phyloP scores from a whole-genome alignment of 176 grass and related monocot genomes.

The Ampelocalamus luodianensis region DNA sequence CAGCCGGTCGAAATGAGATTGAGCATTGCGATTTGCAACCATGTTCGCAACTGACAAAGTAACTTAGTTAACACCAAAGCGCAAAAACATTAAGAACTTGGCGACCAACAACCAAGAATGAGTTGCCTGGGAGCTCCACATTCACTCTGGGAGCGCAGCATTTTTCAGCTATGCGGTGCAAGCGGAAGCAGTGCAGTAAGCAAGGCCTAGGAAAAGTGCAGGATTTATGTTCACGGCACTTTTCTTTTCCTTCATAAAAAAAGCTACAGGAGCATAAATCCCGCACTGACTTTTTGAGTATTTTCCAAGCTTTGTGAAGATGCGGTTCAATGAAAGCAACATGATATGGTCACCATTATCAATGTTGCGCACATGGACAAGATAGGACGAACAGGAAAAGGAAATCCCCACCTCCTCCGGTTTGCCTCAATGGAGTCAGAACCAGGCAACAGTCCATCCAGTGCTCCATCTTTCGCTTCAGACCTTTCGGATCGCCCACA shows the following conservation, averaged over 20 bases:
- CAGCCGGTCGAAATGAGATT: neutral
- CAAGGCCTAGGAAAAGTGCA: neutral
- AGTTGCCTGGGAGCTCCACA: neutral
- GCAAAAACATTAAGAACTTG: neutral
- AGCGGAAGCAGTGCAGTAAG: neutral
- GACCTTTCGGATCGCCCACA: conserved; percentile 62
- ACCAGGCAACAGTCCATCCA: conserved; percentile 72
- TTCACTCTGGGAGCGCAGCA: neutral
- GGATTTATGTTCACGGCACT: neutral
- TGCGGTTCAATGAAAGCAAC: neutral
- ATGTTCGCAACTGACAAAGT: neutral
- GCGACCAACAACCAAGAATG: neutral
- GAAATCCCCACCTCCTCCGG: conserved; percentile 59
- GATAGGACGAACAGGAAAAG: neutral
- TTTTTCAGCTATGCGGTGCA: neutral
- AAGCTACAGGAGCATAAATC: neutral
- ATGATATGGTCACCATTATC: neutral
- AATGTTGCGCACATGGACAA: neutral
- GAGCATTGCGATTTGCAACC: neutral
- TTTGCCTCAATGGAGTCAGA: conserved; percentile 65
- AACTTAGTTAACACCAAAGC: no score
- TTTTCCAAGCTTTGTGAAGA: neutral
- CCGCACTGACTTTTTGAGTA: neutral
- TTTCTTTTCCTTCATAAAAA: neutral
- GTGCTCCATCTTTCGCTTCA: conserved; percentile 51